Conservation (phyloP, 805 yeast genomes). For the Teunomyces tritomae region DNA sequence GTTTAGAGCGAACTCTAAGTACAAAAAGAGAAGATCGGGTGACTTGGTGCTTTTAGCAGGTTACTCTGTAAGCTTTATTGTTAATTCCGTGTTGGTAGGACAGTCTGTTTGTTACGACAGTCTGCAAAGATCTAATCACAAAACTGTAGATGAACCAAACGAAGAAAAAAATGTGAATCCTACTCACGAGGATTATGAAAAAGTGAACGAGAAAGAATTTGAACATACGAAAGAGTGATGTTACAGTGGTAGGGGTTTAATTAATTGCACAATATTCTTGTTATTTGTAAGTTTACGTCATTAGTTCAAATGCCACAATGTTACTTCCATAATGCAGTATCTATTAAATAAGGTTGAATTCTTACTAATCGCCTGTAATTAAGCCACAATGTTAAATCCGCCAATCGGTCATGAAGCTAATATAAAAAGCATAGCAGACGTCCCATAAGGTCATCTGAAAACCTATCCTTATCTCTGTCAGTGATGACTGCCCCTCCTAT, state of each 20-base stretch:
- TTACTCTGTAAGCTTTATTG: slow-evolving; percentile 31
- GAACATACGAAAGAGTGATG: too few species aligned
- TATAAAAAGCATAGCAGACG: too few species aligned
- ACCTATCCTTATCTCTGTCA: not conserved
- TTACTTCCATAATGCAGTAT: too few species aligned
- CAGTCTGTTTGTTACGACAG: slow-evolving; percentile 21
- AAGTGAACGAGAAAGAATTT: not conserved
- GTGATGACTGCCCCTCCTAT: slow-evolving; percentile 7
- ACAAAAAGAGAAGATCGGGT: slow-evolving; percentile 16
- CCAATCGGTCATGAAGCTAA: too few species aligned
- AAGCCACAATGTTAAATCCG: too few species aligned
- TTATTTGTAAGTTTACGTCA: too few species aligned
- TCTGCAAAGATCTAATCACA: not conserved
- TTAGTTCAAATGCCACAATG: too few species aligned
- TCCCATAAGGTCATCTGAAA: too few species aligned
- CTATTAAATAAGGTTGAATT: too few species aligned
- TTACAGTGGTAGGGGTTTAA: too few species aligned
- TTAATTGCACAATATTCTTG: too few species aligned
- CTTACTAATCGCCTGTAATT: too few species aligned
- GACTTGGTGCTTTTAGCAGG: slow-evolving; percentile 39
- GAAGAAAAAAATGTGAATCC: not conserved
- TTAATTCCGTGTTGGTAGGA: slow-evolving; percentile 35
- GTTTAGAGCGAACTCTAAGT: slow-evolving; percentile 16
- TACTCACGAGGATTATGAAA: not conserved
- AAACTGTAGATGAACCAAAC: not conserved